Evolutionary conservation across 176 grass and related monocot genomes (phyloP), one percentile per base, ranked within the genome.

Genomic region (Oryza meyeriana): DNA sequence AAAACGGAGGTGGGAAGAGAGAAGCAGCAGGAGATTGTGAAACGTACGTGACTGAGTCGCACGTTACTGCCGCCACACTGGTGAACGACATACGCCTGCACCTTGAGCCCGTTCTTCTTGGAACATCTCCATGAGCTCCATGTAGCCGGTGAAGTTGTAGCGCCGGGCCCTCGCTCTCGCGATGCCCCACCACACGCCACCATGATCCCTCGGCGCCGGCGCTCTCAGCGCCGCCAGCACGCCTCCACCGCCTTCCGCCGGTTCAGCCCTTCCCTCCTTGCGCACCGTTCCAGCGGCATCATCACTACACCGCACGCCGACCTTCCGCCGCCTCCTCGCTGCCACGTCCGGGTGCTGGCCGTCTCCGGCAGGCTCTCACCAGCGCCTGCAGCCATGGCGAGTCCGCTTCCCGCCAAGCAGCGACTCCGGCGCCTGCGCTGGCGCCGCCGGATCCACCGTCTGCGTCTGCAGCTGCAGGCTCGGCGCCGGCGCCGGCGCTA

Each of bases 21-120:
- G 18, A 34, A 38, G 30, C 13, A 6, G 45, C 4, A 41, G 29
- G 73, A 65, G 22, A 55, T 83, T 74, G 88, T 80, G 52, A 86
- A 73, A 45, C 62, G 28, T 64, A 84, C 88, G 31, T 59, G 55
- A 59, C 55, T 17, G 55, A 59, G 30, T 98, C 95, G 38, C 92
- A 91, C 22, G 69, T 98, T 98, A 20, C 95, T 98, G 24, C 95
- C 95, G 8, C 95, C 90, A 5, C 95, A 98, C 75, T 93, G 95
- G 72, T 98, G 95, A 89, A 93, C 2, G 95, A 95, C 92, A 95
- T 93, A 98, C 93, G 66, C 90, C 80, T 98, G 92, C 88, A 95
- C 40, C 83, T 89, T 92, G 32, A 95, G 86, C 29, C 88, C 88
- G 69, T 59, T 59, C 55, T 87, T 83, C 40, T 44, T 74, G 3